Evolutionary conservation across 208 protist species (phyloP).

Genomic region (Tritrichomonas musculus): DNA sequence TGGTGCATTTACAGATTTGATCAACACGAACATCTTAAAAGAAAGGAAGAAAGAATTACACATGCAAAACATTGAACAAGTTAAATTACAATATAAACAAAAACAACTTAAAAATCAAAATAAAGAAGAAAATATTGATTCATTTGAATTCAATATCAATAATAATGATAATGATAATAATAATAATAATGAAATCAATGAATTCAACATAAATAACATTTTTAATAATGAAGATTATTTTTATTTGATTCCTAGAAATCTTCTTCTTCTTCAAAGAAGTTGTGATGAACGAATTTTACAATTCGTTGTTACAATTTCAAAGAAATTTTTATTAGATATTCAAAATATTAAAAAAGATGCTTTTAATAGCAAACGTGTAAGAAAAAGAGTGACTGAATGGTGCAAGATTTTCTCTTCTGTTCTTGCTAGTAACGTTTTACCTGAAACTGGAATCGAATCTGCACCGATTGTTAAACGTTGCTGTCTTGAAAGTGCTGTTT

Average conservation of each 20-base stretch:
- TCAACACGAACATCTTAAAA: too few species aligned
- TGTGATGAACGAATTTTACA: neutral
- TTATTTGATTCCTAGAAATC: neutral
- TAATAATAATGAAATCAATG: too few species aligned
- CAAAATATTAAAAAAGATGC: neutral
- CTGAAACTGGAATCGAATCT: neutral
- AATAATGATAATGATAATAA: too few species aligned
- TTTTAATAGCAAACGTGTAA: neutral
- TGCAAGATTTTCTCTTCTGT: neutral
- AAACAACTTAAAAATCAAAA: too few species aligned
- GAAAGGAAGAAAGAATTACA: too few species aligned
- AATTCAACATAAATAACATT: too few species aligned
- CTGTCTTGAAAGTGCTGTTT: neutral
- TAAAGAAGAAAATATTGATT: too few species aligned
- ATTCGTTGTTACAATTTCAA: neutral
- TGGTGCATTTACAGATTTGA: neutral
- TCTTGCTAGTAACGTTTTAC: neutral
- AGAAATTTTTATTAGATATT: too few species aligned
- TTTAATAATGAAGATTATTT: neutral
- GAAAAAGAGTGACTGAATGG: neutral
- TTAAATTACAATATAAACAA: too few species aligned
- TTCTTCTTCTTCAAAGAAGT: neutral
- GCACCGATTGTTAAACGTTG: neutral
- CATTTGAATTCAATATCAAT: too few species aligned
- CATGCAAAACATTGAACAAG: too few species aligned